Evolutionary conservation across 345 rosid species (phyloP).

Genomic region (Garcia nutans): DNA sequence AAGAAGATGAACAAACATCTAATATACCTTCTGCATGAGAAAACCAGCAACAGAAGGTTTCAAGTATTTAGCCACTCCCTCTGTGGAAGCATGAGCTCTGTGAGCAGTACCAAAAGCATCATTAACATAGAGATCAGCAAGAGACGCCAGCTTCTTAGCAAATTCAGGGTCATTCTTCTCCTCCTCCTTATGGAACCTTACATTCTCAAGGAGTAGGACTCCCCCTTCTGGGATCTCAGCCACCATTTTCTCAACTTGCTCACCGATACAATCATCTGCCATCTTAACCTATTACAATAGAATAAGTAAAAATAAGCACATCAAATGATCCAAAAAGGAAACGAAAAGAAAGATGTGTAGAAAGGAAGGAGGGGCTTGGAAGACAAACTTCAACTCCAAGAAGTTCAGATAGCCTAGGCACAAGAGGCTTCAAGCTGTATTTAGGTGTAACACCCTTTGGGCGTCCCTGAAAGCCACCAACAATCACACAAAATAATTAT

Average conservation of each 20-base stretch:
- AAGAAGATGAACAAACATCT: background rate
- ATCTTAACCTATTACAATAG: conserved; percentile 57
- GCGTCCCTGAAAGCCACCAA: conserved; percentile 66
- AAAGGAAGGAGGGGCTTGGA: background rate
- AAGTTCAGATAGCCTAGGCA: conserved; percentile 81
- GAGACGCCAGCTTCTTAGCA: conserved; percentile 67
- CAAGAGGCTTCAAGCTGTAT: conserved; percentile 93
- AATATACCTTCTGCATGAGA: conserved; percentile 83
- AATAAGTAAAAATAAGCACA: background rate
- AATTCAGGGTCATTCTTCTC: conserved; percentile 94
- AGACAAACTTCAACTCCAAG: conserved; percentile 68
- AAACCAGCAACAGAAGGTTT: conserved; percentile 96
- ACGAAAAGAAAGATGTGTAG: background rate
- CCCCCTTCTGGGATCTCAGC: conserved; percentile 69
- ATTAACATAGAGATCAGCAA: conserved; percentile 34
- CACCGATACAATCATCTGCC: conserved; percentile 82
- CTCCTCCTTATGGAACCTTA: conserved; percentile 89
- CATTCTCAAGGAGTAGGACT: conserved; percentile 84
- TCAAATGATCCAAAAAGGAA: background rate
- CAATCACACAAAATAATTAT: conserved; percentile 1
- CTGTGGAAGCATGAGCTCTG: conserved; percentile 96
- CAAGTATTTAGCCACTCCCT: conserved; percentile 76
- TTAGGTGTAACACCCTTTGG: conserved; percentile 96
- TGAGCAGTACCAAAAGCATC: conserved; percentile 86
- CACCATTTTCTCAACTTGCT: conserved; percentile 70